Evolutionary conservation across 306 rosid species (phyloP), one percentile per base, ranked within the genome.

Genomic region (Datisca glomerata): DNA sequence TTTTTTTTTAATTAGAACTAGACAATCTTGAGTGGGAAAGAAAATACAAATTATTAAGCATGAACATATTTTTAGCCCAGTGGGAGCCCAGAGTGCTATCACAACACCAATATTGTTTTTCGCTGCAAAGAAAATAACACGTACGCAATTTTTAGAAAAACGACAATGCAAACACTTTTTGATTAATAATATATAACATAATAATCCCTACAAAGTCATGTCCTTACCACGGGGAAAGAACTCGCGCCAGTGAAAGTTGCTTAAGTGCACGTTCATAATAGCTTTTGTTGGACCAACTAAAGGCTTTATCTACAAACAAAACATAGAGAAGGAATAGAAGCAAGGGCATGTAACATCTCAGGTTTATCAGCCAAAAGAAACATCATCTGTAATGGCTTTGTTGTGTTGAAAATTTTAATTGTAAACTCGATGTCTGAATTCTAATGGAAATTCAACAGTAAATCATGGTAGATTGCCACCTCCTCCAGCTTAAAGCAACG

Each of bases 71-170:
- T 6, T 39, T n/a, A 60, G 53, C 20, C 19, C 74, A 51, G 83
- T 89, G 46, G 97, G 97, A 64, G 95, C 72, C 97, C 97, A 89
- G 8, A 89, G 93, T 59, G 97, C 93, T 59, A 89, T 52, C 31
- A 89, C 95, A 51, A 83, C 97, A 31, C 97, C 97, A 21, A 89
- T 69, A 74, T 89, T 89, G 66, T 80, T 89, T 65, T 69, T 78
- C 7, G 97, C 97, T 89, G 76, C 77, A 74, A 37, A 71, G 42
- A 47, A 5, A 38, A 38, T 8, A 38, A 38, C 21, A n/a, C n/a
- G n/a, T n/a, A n/a, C n/a, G n/a, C n/a, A n/a, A n/a, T n/a, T n/a
- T n/a, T n/a, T n/a, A n/a, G n/a, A n/a, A n/a, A 5, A 38, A 38
- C 10, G 15, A 38, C 21, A 8, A 31, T 18, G 14, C 9, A 31